A percentile compares a stretch with the other conserved stretches of the same genome.
phyloP scores from a whole-genome alignment of 2,329 filamentous ascomycete genomes.

The Exophiala alcalophila region DNA sequence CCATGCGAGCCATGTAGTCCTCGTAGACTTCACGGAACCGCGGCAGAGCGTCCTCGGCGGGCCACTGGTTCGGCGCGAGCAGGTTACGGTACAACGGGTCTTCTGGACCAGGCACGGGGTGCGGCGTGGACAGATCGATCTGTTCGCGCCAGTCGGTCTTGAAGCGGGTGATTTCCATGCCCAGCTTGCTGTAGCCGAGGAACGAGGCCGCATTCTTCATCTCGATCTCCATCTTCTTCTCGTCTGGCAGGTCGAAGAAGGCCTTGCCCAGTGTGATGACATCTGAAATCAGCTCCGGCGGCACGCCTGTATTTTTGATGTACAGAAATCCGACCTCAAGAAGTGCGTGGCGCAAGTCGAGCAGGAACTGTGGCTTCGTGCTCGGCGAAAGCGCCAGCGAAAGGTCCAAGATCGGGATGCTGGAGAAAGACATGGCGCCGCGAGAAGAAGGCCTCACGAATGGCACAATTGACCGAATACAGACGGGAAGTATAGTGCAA shows the following conservation, averaged over 20 bases:
- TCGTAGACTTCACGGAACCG: conserved; percentile 62
- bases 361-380: conserved; percentile 70
- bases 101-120: conserved; percentile 59
- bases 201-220: conserved; percentile 73
- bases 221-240: conserved; percentile 72
- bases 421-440: conserved; percentile 21
- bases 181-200: conserved; percentile 50
- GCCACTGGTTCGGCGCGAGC: conserved; percentile 77
- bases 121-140: conserved; percentile 79
- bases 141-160: conserved; percentile 79
- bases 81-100: conserved; percentile 73
- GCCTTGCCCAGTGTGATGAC: conserved; percentile 66
- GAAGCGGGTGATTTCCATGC: conserved; percentile 66
- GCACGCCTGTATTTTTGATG: conserved; percentile 73
- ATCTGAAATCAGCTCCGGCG: conserved; percentile 60
- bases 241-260: conserved; percentile 73
- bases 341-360: conserved; percentile 68
- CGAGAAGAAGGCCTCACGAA: neutral
- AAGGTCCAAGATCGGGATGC: conserved; percentile 74
- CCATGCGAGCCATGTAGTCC: conserved; percentile 76
- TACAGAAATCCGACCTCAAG: conserved; percentile 89
- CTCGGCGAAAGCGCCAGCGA: conserved; percentile 60
- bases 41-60: conserved; percentile 60
- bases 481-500: too few relatives aligned
- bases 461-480: too few relatives aligned